These are phyloP conservation scores for Apiosordaria backusii DNA, from an alignment of 495 filamentous ascomycete species.

Conservation along the genomic window DNA sequence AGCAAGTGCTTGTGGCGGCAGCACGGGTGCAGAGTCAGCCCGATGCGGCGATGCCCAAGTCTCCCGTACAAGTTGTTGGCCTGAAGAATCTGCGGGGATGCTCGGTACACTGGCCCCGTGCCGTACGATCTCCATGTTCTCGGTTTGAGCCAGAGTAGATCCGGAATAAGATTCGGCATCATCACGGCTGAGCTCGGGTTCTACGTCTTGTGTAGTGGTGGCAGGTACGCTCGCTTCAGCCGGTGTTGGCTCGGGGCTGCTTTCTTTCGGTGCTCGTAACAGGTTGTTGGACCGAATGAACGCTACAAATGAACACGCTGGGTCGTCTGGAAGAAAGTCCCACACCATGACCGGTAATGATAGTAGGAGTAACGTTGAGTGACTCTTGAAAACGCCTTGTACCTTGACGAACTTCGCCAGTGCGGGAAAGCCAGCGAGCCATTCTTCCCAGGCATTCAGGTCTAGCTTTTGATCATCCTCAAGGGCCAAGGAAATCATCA, in stretches of 20 bases:
- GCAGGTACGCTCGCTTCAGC: not conserved
- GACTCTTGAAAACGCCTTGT: constrained; percentile 51
- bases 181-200: not conserved
- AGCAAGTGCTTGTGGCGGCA: not conserved
- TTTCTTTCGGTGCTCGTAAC: constrained; percentile 6
- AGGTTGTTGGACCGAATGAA: constrained; percentile 52
- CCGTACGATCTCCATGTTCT: constrained; percentile 10
- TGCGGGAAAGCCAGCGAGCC: constrained; percentile 45
- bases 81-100: not conserved
- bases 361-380: constrained; percentile 48
- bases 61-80: no score
- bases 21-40: not conserved
- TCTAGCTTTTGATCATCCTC: constrained; percentile 49
- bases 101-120: constrained; percentile 2
- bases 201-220: not conserved
- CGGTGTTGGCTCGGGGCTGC: not conserved
- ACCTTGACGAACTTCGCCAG: constrained; percentile 50
- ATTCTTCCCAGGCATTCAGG: constrained; percentile 46
- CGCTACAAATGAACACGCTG: constrained; percentile 49
- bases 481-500: constrained; percentile 52
- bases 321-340: constrained; percentile 50
- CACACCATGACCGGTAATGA: constrained; percentile 52
- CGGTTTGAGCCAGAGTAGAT: constrained; percentile 26
- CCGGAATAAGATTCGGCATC: constrained; percentile 33
- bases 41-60: not conserved